Base-by-base conservation (phyloP, 805 yeast species). In the Lipomyces sp. region DNA sequence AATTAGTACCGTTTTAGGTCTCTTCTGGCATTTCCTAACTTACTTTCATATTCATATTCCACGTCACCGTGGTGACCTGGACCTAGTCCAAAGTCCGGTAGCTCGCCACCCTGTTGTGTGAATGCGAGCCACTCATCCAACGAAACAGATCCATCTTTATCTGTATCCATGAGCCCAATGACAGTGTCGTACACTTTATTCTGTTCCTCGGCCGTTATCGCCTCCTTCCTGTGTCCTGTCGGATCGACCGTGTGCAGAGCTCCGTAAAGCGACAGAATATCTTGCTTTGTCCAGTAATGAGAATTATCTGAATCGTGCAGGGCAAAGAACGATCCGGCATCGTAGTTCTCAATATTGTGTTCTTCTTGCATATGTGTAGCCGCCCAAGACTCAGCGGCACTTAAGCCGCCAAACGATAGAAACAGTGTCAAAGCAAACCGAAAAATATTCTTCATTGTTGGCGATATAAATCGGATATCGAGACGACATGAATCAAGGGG, bases 61-160 rank as follows among this genome's bases (percentile, higher is more conserved):
- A 92, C 94, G 79, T 91, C 97, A 45, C 92, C 88, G 79, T 93
- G 97, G 75, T 93, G 97, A 34, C 97, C 97, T 6, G 91, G 93
- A 37, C 98, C 98, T 66, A 88, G 87, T 7, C 97, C 96, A 76
- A 93, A 86, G 77, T 94, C 98, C 0, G 98, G 98, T 74, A 94
- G 85, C 69, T 85, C 85, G 0, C 89, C 88, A 7, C 96, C 96
- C 11, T 77, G 78, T 1, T 77, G 76, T 7, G 85, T 82, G 77
- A 85, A 93, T 13, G 78, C 79, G 55, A 86, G 73, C 87, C 92
- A 94, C 75, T 92, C 97, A 7, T 86, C 86, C 62, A 85, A 77
- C 4, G 87, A 80, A 8, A 94, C 83, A 60, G 80, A 80, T 0
- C 89, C 89, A 75, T 92, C 93, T 11, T 80, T 77, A 75, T 92